Base-by-base conservation (phyloP, 345 rosid genomes). In the Physaria fendleri region DNA sequence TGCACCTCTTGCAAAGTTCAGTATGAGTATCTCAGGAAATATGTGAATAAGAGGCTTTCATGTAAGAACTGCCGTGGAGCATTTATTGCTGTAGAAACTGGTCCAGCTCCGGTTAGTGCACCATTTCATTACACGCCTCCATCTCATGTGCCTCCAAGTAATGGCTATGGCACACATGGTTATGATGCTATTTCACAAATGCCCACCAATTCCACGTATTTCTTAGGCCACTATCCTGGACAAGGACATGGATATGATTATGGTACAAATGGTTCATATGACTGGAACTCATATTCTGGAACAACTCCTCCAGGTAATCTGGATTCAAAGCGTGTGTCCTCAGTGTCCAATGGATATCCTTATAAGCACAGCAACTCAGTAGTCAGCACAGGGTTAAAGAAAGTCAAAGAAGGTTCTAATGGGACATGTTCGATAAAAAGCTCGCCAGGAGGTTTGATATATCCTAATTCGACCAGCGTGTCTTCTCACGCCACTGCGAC, bases 1-100 rank as follows among this genome's bases (percentile, higher is more conserved):
- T 93, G 99, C 71, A 89, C 99, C 4, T 85, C 95, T 59, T 93
- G 97, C 79, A 93, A 87, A 74, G 95, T 93, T 72, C 99, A 93
- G 79, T 93, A 93, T 30, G 97, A 93, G 78, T 93, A 93, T 70
- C 80, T 93, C 10, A 77, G 97, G 50, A 93, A 93, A 88, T 93
- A 93, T 52, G 92, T 89, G 71, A 93, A 93, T 43, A 88, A 88
- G 82, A 79, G 84, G 69, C 95, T 93, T 71, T 93, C 99, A 5
- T 93, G 99, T 72, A 93, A 93, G 87, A 93, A 93, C 75, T 93
- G 99, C 27, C 94, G 99, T 3, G 99, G 95, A 50, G 84, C 92
- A 14, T 93, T 89, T 45, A 68, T 86, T 48, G 97, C 95, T 23
- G 85, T 78, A 24, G 97, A 89, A 59, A 86, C 97, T 14, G 94